Base-by-base conservation (phyloP, 192 early-diverging fungal genomes). In the Dissophora globulifera region DNA sequence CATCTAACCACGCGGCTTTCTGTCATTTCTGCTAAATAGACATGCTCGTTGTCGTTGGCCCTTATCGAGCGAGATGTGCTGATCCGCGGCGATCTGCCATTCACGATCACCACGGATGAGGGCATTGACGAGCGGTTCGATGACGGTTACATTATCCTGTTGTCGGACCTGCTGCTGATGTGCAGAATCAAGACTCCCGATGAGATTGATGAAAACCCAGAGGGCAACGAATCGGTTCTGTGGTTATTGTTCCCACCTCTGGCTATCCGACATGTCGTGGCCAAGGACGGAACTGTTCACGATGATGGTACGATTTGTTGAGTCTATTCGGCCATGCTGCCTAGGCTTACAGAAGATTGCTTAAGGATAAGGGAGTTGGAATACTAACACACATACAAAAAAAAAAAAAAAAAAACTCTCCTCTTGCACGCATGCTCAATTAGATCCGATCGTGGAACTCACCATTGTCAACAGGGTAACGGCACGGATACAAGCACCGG, bases 181-280 rank as follows among this genome's bases (percentile, higher is more conserved):
- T 80, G 80, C 59, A 62, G 70, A 41, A n/a, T 71, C 20, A 68
- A 82, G 43, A 79, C 69, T 13, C 19, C 57, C 3, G 80, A 87
- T 17, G 81, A 79, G n/a, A 63, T 76, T 23, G 55, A 67, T 5
- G 19, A 35, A n/a, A 66, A 62, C 23, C 63, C 71, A 23, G 70
- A 81, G 19, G 72, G 58, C 0, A 35, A 76, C 27, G 42, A 67
- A 19, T 76, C 72, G 5, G 27, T 32, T 15, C 65, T 62, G 38
- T 76, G 78, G 57, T 41, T 87, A 15, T 54, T 87, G 19, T 87
- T 81, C 54, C 82, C 84, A 54, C 82, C 86, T 16, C 55, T 87
- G 23, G 63, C 78, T 2, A 64, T 79, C 11, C 74, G 64, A 53
- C 82, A 85, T 68, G 71, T 87, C 13, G 23, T 41, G 9, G 67